Percentiles rank a stretch among this genome's conserved stretches.
Evolutionary conservation across 768 basidiomycete genomes (phyloP).

Genomic region (Termitomyces sp.): DNA sequence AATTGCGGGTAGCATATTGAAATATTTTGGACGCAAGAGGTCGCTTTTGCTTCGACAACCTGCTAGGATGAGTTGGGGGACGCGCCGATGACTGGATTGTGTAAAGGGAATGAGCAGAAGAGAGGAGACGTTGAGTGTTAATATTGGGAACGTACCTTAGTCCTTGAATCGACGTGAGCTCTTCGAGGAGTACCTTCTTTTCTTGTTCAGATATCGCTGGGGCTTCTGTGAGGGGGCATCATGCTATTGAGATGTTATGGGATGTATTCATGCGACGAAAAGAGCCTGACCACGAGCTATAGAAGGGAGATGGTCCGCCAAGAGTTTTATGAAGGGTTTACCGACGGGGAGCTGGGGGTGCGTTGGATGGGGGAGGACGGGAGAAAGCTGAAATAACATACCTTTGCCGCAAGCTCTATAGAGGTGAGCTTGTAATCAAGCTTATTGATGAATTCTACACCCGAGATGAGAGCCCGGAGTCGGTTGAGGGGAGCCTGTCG

Average conservation of each 20-base stretch:
- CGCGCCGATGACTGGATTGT: constrained; percentile 28
- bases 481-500: background rate
- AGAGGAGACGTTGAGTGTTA: background rate
- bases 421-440: constrained; percentile 9
- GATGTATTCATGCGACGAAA: background rate
- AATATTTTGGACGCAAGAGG: constrained; percentile 35
- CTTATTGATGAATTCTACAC: constrained; percentile 1
- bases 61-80: constrained; percentile 43
- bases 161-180: background rate
- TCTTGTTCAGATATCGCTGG: background rate
- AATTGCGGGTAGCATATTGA: constrained; percentile 31
- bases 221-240: background rate
- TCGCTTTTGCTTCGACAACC: constrained; percentile 46
- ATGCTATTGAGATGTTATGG: constrained; percentile 2
- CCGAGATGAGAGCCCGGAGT: background rate
- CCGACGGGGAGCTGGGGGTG: constrained; percentile 17
- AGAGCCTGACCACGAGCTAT: background rate
- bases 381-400: background rate
- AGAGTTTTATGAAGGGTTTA: background rate
- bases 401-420: background rate
- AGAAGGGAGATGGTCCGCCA: background rate
- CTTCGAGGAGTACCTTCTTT: background rate
- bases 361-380: constrained; percentile 18
- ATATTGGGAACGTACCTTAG: background rate
- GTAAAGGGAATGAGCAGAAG: background rate